Evolutionary conservation across 768 basidiomycete genomes (phyloP).

Genomic region (Megacollybia marginata): DNA sequence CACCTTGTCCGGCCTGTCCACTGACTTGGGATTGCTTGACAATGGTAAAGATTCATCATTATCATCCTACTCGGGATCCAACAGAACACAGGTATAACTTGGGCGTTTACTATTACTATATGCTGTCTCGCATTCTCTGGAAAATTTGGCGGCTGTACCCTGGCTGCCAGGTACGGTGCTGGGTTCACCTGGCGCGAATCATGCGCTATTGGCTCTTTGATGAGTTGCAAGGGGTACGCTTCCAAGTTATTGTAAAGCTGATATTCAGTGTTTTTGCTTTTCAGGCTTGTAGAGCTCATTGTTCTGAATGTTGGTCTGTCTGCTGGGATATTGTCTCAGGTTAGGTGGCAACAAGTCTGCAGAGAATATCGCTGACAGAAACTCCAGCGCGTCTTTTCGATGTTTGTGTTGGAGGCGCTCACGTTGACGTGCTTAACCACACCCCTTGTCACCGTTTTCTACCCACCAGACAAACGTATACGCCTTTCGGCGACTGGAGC

Average conservation of each 20-base stretch:
- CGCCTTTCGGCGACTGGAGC: slow-evolving; percentile 40
- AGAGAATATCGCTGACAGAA: not conserved
- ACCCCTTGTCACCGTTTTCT: slow-evolving; percentile 58
- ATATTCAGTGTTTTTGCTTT: not conserved
- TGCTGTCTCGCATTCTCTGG: slow-evolving; percentile 71
- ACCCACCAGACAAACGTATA: slow-evolving; percentile 54
- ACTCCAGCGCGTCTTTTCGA: slow-evolving; percentile 69
- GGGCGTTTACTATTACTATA: slow-evolving; percentile 85
- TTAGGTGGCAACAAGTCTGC: slow-evolving; percentile 11
- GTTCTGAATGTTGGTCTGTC: slow-evolving; percentile 90
- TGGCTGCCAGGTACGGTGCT: slow-evolving; percentile 57
- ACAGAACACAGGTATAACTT: slow-evolving; percentile 52
- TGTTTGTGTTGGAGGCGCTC: slow-evolving; percentile 88
- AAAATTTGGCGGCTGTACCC: slow-evolving; percentile 82
- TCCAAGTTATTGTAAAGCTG: not conserved
- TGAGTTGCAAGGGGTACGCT: slow-evolving; percentile 89
- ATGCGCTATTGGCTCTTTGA: slow-evolving; percentile 79
- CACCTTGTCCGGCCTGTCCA: slow-evolving; percentile 84
- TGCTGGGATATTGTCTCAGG: slow-evolving; percentile 67
- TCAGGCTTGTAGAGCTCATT: slow-evolving; percentile 83
- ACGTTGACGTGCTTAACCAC: slow-evolving; percentile 83
- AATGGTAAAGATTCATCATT: slow-evolving; percentile 36
- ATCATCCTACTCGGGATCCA: not conserved
- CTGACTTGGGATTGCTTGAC: slow-evolving; percentile 79
- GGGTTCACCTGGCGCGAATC: slow-evolving; percentile 80